Percentiles rank a stretch among this genome's conserved stretches.
Evolutionary conservation across 305 asterid genomes (phyloP).

Genomic region (Nicotiana rustica): DNA sequence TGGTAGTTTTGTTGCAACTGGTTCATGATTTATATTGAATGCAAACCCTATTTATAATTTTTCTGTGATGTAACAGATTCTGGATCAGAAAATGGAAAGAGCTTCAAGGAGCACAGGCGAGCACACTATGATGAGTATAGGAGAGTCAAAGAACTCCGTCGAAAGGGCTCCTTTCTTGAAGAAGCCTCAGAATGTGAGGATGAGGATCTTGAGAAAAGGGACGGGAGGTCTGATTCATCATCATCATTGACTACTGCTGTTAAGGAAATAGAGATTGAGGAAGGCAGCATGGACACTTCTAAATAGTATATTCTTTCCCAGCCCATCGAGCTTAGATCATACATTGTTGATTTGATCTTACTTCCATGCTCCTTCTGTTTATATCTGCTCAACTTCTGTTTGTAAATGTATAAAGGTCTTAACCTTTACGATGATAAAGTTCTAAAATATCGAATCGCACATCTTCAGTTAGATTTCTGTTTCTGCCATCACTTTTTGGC

Average conservation of each 20-base stretch:
- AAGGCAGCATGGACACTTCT: constrained; percentile 34
- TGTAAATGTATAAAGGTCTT: neutral
- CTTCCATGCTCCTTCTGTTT: constrained; percentile 16
- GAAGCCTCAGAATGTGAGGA: constrained; percentile 61
- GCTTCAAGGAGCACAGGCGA: constrained; percentile 84
- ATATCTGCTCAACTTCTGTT: neutral
- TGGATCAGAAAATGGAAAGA: constrained; percentile 57
- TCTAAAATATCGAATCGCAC: neutral
- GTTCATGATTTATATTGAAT: neutral
- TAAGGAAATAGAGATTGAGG: constrained; percentile 60
- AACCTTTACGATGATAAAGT: constrained; percentile 11
- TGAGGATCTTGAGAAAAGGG: constrained; percentile 38
- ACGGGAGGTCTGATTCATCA: constrained; percentile 43
- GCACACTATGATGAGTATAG: constrained; percentile 89
- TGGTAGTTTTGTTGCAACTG: neutral
- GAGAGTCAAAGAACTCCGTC: constrained; percentile 69
- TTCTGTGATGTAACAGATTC: constrained; percentile 46
- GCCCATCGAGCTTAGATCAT: constrained; percentile 41
- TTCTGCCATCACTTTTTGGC: neutral
- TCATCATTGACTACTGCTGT: constrained; percentile 62
- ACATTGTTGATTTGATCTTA: neutral
- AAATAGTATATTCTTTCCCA: constrained; percentile 40
- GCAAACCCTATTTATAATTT: constrained; percentile 26
- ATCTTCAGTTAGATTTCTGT: neutral
- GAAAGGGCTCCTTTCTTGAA: constrained; percentile 56